A percentile compares a stretch with the other conserved stretches of the same genome.
Evolutionary conservation across 225 moss, liverwort and hornwort genomes (phyloP).

Genomic region (Pleurozium schreberi): DNA sequence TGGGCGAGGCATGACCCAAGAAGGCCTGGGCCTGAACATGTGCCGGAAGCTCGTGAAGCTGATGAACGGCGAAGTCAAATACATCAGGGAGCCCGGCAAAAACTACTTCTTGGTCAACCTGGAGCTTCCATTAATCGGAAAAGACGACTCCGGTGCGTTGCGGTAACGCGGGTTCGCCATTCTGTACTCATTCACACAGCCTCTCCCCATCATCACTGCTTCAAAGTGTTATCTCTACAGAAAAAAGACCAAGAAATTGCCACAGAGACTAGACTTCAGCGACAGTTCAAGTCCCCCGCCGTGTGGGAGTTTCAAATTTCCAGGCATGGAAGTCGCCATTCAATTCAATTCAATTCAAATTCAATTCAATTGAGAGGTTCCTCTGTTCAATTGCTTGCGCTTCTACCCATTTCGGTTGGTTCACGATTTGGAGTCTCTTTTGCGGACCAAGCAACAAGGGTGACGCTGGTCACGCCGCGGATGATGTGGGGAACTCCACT

Average conservation of each 20-base stretch:
- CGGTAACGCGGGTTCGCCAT: not conserved
- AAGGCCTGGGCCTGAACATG: slow-evolving; percentile 46
- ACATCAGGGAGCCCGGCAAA: slow-evolving; percentile 24
- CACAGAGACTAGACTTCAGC: not conserved
- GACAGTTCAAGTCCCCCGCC: not conserved
- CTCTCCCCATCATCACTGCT: not conserved
- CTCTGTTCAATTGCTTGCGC: not conserved
- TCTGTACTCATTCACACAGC: not conserved
- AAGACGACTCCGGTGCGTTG: slow-evolving; percentile 15
- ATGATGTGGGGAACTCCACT: slow-evolving; percentile 32
- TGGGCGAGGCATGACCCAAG: slow-evolving; percentile 46
- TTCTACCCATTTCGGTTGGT: not conserved
- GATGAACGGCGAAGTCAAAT: slow-evolving; percentile 43
- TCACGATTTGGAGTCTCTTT: not conserved
- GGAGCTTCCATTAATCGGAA: slow-evolving; percentile 29
- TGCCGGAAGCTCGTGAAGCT: slow-evolving; percentile 44
- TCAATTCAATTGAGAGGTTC: not conserved
- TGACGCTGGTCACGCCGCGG: not conserved
- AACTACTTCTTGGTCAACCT: slow-evolving; percentile 23
- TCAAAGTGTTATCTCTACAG: slow-evolving; percentile 13
- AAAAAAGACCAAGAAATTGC: not conserved
- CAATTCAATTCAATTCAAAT: not conserved
- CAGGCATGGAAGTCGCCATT: not conserved
- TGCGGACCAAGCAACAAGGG: not conserved
- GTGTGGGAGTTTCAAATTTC: not conserved